Base-by-base conservation (phyloP, 2,329 filamentous ascomycete genomes). In the Fusarium nisikadoi region DNA sequence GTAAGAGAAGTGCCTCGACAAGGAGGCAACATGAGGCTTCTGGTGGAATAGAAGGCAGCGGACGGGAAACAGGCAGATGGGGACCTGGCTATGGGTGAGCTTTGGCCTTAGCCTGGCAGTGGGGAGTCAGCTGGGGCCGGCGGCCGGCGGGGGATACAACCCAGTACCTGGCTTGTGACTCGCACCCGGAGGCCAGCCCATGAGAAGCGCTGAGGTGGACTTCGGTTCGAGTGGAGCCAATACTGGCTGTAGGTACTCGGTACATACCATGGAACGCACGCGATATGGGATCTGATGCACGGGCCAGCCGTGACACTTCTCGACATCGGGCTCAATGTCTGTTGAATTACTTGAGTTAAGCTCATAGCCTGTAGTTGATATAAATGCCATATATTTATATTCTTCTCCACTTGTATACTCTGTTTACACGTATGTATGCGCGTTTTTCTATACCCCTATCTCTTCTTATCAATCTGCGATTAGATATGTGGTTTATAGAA, bases 61-160 rank as follows among this genome's bases (percentile, higher is more conserved):
- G 65, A 41, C 29, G 23, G 36, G 42, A 60, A 39, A 46, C 42
- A 42, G 54, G 29, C 46, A 65, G 46, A 72, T 57, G 57, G 65
- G 55, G 56, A 55, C 62, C 50, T 25, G 58, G 56, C 52, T 65
- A 38, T 49, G 39, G 33, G 49, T 38, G 49, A 52, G 33, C 56
- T 52, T 43, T 62, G 38, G 54, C 41, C 35, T 38, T 53, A 60
- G 60, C 43, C 39, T 43, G 23, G 29, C 38, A 60, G 64, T 69
- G 49, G 56, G 49, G 65, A 65, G 71, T 73, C 71, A 73, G 71
- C 71, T 73, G 71, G 71, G 71, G 71, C 71, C 67, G 58, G 70
- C 58, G 46, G 49, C 19, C 45, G 62, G 70, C 57, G 66, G 62
- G 66, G 62, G 41, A 54, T n/a, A 27, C 57, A 25, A 35, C n/a